Evolutionary conservation across 2,329 filamentous ascomycete species (phyloP).

Genomic region (Zymoseptoria passerinii): DNA sequence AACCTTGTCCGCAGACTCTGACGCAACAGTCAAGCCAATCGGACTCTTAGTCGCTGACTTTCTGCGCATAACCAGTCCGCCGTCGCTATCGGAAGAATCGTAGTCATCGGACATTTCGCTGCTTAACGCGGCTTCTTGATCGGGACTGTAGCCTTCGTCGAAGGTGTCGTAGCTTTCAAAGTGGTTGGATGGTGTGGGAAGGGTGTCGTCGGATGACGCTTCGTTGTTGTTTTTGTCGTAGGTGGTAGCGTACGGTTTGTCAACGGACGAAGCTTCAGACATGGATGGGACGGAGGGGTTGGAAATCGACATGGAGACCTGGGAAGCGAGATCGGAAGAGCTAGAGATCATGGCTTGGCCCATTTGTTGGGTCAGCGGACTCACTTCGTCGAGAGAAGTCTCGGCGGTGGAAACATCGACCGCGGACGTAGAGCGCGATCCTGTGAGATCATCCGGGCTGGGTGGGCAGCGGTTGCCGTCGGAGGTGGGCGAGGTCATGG

Average conservation of each 20-base stretch:
- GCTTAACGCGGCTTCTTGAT: constrained; percentile 30
- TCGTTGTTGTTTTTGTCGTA: constrained; percentile 31
- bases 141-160: constrained; percentile 28
- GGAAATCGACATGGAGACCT: constrained; percentile 42
- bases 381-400: constrained; percentile 31
- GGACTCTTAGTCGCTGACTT: constrained; percentile 20
- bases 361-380: constrained; percentile 29
- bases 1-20: constrained; percentile 14
- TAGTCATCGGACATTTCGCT: constrained; percentile 35
- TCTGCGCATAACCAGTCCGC: constrained; percentile 31
- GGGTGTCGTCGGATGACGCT: constrained; percentile 29
- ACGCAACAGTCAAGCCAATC: constrained; percentile 6
- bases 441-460: constrained; percentile 37
- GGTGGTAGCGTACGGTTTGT: constrained; percentile 17
- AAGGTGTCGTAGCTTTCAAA: constrained; percentile 17
- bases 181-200: constrained; percentile 21
- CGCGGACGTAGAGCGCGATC: constrained; percentile 17
- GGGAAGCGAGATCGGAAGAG: constrained; percentile 42
- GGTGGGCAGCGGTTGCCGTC: constrained; percentile 36
- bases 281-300: constrained; percentile 45
- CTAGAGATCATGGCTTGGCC: constrained; percentile 33
- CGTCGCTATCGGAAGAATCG: constrained; percentile 33
- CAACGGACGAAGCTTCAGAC: constrained; percentile 40
- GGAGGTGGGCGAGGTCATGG: constrained; percentile 17
- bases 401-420: constrained; percentile 15